Evolutionary conservation across 2,329 filamentous ascomycete genomes (phyloP).

Genomic region (Sclerotinia glacialis): DNA sequence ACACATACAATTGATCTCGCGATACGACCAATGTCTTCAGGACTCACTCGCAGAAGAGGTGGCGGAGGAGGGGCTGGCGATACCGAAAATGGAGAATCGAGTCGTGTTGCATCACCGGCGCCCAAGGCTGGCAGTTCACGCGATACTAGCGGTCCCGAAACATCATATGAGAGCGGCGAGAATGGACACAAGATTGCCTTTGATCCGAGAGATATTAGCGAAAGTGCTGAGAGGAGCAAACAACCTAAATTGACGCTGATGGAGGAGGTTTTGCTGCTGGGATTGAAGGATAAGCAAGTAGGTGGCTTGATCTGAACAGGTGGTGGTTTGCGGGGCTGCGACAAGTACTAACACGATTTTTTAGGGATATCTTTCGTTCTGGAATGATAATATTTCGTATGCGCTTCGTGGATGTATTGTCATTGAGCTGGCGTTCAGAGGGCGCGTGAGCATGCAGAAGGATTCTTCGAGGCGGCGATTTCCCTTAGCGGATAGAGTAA

Average conservation of each 20-base stretch:
- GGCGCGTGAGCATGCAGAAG: constrained; percentile 97
- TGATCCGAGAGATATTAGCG: constrained; percentile 94
- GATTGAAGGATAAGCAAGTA: constrained; percentile 98
- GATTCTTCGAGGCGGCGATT: constrained; percentile 89
- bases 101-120: constrained; percentile 63
- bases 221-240: constrained; percentile 93
- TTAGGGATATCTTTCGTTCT: constrained; percentile 96
- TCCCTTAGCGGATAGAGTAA: constrained; percentile 85
- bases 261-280: constrained; percentile 95
- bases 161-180: constrained; percentile 86
- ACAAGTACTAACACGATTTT: constrained; percentile 18
- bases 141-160: constrained; percentile 62
- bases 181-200: constrained; percentile 99
- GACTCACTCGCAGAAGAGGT: constrained; percentile 63
- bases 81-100: constrained; percentile 61
- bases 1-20: constrained; percentile 21
- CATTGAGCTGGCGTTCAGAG: constrained; percentile 92
- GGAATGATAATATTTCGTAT: constrained; percentile 99
- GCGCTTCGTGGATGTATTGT: constrained; percentile 97
- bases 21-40: constrained; percentile 46
- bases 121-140: constrained; percentile 58
- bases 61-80: constrained; percentile 62
- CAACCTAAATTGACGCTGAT: constrained; percentile 98
- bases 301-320: constrained; percentile 36
- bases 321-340: constrained; percentile 14